Evolutionary conservation across 768 basidiomycete species (phyloP).

Genomic region (Holtermannia corniformis): DNA sequence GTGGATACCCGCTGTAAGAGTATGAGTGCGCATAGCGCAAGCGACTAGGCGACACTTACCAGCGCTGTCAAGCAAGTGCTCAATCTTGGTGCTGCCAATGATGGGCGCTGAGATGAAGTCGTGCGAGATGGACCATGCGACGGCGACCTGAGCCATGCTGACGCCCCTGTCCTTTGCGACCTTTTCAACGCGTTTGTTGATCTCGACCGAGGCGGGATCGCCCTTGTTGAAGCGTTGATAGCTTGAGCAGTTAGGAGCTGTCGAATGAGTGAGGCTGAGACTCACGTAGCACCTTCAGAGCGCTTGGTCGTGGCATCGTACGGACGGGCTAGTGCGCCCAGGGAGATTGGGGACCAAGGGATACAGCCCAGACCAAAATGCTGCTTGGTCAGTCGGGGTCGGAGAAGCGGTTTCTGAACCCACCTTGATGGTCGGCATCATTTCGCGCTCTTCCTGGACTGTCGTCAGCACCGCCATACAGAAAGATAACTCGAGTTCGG

Average conservation of each 20-base stretch:
- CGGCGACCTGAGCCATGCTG: conserved; percentile 47
- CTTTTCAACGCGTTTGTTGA: conserved; percentile 45
- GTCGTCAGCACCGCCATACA: no score
- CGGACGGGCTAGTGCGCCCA: conserved; percentile 19
- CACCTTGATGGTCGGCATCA: conserved; percentile 36
- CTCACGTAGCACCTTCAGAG: not conserved
- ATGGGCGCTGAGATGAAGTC: conserved; percentile 45
- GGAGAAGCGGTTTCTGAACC: no score
- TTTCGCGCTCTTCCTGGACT: conserved; percentile 33
- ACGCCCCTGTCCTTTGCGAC: conserved; percentile 44
- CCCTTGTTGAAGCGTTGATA: conserved; percentile 18
- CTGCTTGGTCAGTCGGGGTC: no score
- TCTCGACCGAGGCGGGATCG: conserved; percentile 34
- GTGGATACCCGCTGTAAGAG: conserved; percentile 13
- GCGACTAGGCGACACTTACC: no score
- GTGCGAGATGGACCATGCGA: conserved; percentile 46
- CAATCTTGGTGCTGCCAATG: conserved; percentile 44
- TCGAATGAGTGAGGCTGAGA: not conserved
- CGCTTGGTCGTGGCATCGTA: not conserved
- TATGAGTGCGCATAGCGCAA: no score
- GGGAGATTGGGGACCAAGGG: conserved; percentile 52
- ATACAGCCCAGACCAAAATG: conserved; percentile 50
- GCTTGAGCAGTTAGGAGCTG: conserved; percentile 6
- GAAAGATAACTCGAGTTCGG: conserved; percentile 30
- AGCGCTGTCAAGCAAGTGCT: conserved; percentile 45